Base-by-base conservation (phyloP, 2,329 filamentous ascomycete genomes). In the Alternaria sp. region DNA sequence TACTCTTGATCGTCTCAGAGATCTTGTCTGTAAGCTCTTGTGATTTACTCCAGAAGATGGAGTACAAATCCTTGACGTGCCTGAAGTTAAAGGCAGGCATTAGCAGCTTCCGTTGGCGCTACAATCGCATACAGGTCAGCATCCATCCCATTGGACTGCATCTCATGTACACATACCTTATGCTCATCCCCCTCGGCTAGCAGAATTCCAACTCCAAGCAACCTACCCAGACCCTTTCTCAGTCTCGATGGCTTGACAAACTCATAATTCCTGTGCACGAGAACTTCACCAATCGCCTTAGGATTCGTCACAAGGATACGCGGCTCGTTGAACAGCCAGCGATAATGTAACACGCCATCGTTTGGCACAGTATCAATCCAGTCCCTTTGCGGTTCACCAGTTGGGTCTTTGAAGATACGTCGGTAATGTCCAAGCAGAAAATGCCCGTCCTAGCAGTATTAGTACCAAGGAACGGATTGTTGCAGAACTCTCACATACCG, bases 101-200 rank as follows among this genome's bases (percentile, higher is more conserved):
- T 8, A 85, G 70, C 14, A 79, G 74, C 65, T 81, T 83, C 38
- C 83, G 70, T 66, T 85, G 83, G n/a, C 77, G 73, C 77, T 80
- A 38, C 9, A 18, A 12, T 49, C 20, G 1, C 14, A 14, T 1
- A 6, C 1, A 16, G 18, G 47, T 73, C 30, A 70, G 64, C 12
- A 12, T 52, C 22, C n/a, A 38, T 47, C 7, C 8, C 22, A 16
- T 16, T 42, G 0, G 6, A 24, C 8, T 11, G 34, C 34, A 5
- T 32, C 22, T 26, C 32, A 52, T 4, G 16, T 32, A 41, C 51
- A 41, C 67, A 36, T 69, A 87, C 81, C 80, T 91, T 95, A 78
- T 97, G 94, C 71, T 94, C 91, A 12, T 96, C 91, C n/a, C 94
- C 94, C 78, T 97, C 94, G 2, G 92, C 91, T 11, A 97, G 81